phyloP scores from a whole-genome alignment of 2,329 filamentous ascomycete species.

The Aspergillus sp. region DNA sequence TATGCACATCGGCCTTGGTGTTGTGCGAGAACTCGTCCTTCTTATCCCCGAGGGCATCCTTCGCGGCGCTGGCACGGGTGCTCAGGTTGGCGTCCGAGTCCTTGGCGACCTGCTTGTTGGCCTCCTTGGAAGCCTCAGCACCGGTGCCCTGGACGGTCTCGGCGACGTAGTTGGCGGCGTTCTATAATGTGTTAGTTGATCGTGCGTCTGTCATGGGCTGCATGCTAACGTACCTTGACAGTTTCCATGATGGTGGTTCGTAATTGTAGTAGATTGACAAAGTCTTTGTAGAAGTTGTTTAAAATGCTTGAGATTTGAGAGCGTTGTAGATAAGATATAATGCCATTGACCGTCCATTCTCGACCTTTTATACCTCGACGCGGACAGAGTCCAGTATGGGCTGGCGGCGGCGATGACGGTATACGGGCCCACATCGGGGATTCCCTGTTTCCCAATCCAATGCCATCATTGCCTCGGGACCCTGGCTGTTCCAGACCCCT shows the following conservation, averaged over 20 bases:
- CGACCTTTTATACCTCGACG: too few relatives aligned
- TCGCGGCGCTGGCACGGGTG: slow-evolving; percentile 56
- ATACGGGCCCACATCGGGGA: too few relatives aligned
- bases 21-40: slow-evolving; percentile 53
- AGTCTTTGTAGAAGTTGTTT: too few relatives aligned
- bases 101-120: slow-evolving; percentile 69
- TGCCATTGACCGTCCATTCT: too few relatives aligned
- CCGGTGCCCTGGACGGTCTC: slow-evolving; percentile 61
- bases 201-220: background rate
- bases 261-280: too few relatives aligned
- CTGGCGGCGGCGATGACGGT: too few relatives aligned
- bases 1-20: slow-evolving; percentile 13
- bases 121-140: slow-evolving; percentile 62
- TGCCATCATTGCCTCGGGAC: too few relatives aligned
- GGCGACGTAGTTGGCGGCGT: slow-evolving; percentile 68
- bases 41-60: slow-evolving; percentile 55
- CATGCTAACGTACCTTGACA: background rate
- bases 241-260: background rate
- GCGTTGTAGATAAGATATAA: too few relatives aligned
- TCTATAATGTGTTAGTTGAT: slow-evolving; percentile 26
- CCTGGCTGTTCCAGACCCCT: too few relatives aligned
- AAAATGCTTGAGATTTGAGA: too few relatives aligned
- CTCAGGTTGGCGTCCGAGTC: slow-evolving; percentile 52
- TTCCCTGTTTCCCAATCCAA: too few relatives aligned
- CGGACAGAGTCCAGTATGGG: too few relatives aligned